These are phyloP conservation scores for Gossypium arboreum DNA, from an alignment of 345 rosid species.

Conservation along the genomic window DNA sequence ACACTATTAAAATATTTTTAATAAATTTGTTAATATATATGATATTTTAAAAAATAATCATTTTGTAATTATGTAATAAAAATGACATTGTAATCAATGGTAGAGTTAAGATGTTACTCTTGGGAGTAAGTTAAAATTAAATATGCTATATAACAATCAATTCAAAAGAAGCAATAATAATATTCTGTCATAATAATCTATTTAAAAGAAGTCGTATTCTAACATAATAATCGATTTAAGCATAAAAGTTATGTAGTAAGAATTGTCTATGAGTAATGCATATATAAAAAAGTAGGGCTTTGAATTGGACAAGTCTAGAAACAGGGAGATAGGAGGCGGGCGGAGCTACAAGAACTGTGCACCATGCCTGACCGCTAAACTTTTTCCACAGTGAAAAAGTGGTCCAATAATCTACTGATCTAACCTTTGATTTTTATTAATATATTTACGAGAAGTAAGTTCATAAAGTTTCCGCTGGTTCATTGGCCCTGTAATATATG, in stretches of 20 bases:
- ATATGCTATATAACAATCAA: rapidly evolving
- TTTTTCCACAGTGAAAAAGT: slow-evolving; percentile 7
- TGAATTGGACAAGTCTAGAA: background rate
- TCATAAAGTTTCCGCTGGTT: background rate
- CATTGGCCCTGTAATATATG: background rate
- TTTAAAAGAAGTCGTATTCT: rapidly evolving
- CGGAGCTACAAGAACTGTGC: background rate
- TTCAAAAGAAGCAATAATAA: rapidly evolving
- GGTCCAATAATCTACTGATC: background rate
- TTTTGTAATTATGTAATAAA: too few relatives aligned
- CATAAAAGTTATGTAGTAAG: too few relatives aligned
- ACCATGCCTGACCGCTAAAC: background rate
- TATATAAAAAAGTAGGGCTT: too few relatives aligned
- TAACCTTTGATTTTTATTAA: background rate
- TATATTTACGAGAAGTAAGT: background rate
- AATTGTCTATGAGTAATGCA: too few relatives aligned
- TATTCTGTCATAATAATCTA: too few relatives aligned
- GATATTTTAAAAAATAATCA: too few relatives aligned
- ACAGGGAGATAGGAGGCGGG: background rate
- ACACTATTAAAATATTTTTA: too few relatives aligned
- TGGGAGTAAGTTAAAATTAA: rapidly evolving
- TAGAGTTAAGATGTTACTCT: rapidly evolving
- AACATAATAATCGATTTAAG: too few relatives aligned
- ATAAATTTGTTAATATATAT: too few relatives aligned
- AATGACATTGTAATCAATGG: too few relatives aligned